Evolutionary conservation across 1,139 yeast genomes (phyloP).

Genomic region (Diutina pseudorugosa): DNA sequence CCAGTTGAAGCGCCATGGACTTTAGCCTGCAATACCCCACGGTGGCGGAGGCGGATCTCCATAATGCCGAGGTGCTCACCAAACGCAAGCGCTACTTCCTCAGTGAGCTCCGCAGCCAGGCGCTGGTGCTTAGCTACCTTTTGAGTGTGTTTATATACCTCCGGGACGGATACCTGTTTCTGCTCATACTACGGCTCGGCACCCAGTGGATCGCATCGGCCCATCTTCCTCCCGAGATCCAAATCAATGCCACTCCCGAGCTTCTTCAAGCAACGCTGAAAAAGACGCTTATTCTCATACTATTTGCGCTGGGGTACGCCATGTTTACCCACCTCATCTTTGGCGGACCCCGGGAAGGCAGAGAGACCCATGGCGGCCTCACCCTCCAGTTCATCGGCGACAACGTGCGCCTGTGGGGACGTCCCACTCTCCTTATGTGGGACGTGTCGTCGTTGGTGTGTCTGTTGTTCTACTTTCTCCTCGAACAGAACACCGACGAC

Average conservation of each 20-base stretch:
- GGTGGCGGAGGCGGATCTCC: slow-evolving; percentile 22
- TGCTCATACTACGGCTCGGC: slow-evolving; percentile 16
- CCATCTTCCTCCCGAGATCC: background rate
- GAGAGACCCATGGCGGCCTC: slow-evolving; percentile 16
- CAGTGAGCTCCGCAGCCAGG: slow-evolving; percentile 19
- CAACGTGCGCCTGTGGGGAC: slow-evolving; percentile 17
- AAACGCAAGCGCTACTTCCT: slow-evolving; percentile 29
- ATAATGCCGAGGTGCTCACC: slow-evolving; percentile 25
- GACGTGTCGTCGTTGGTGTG: slow-evolving; percentile 17
- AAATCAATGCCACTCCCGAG: background rate
- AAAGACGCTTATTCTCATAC: background rate
- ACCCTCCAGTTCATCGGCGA: slow-evolving; percentile 33
- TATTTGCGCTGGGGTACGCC: background rate
- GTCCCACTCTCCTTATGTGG: slow-evolving; percentile 13
- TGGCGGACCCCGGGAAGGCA: slow-evolving; percentile 6
- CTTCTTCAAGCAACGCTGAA: background rate
- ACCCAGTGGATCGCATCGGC: slow-evolving; percentile 13
- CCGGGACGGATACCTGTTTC: slow-evolving; percentile 22
- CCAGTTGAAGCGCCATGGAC: background rate
- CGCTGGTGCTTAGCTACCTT: slow-evolving; percentile 19
- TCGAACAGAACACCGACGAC: slow-evolving; percentile 23
- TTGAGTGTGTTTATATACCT: slow-evolving; percentile 22
- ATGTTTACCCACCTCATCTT: background rate
- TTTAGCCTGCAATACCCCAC: slow-evolving; percentile 17
- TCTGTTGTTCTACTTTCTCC: slow-evolving; percentile 21